Evolutionary conservation across 2,329 filamentous ascomycete species (phyloP).

Genomic region (Fusarium sp.): DNA sequence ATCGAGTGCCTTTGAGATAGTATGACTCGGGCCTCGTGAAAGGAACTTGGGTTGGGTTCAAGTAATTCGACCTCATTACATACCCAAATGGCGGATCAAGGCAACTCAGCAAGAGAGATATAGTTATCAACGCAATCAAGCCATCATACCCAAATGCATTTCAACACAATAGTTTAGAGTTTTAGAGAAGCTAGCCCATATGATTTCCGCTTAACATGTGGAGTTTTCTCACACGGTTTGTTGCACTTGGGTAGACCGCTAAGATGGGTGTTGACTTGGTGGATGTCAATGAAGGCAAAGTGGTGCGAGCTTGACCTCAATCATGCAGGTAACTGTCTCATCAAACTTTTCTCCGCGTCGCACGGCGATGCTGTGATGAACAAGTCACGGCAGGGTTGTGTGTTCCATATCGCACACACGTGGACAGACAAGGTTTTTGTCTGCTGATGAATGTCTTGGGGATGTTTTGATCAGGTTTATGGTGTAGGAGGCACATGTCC

Average conservation of each 20-base stretch:
- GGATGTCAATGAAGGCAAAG: background rate
- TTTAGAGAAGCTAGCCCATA: background rate
- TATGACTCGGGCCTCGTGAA: background rate
- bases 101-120: too few species aligned
- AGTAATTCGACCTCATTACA: too few species aligned
- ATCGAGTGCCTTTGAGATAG: background rate
- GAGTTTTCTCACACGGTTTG: too few species aligned
- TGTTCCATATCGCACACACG: background rate
- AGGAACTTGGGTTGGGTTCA: background rate
- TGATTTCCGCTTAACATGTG: background rate
- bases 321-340: background rate
- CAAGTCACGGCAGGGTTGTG: background rate
- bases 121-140: too few species aligned
- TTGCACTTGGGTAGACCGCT: background rate
- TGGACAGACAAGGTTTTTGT: background rate
- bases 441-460: background rate
- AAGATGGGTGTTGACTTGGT: background rate
- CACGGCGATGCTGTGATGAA: background rate
- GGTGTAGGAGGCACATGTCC: background rate
- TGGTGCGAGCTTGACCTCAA: background rate
- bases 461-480: background rate
- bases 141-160: too few species aligned
- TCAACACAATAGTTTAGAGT: too few species aligned
- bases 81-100: too few species aligned
- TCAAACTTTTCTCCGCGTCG: background rate